Evolutionary conservation across 1,284 basidiomycete genomes (phyloP), one percentile per base, ranked within the genome.

Genomic region (Tilletia walkeri): DNA sequence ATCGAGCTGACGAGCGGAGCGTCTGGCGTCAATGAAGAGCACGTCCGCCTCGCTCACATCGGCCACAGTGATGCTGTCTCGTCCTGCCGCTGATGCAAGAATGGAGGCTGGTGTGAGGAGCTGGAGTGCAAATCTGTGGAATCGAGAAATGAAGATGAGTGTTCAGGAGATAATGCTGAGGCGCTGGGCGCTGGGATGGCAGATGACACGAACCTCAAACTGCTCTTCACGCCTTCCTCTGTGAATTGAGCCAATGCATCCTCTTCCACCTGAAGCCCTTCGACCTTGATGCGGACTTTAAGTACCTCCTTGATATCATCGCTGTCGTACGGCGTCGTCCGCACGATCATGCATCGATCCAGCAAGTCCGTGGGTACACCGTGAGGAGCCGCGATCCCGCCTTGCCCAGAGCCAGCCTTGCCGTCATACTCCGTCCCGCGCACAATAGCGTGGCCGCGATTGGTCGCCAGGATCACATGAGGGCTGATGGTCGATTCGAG

Each of bases 401-500:
- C 89, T 24, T 82, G 82, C 48, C 74, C 3, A 69, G 24, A 14
- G 79, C 76, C 4, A 81, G 65, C 41, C 2, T 75, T 74, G 45
- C 73, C 84, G 67, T 82, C 80, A 68, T 75, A 78, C 71, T 88
- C 87, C 12, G 96, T 97, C 2, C 96, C 95, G 53, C 95, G 89
- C 65, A 99, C 94, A 4, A 93, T 89, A 18, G 92, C 89, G 77
- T 93, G 90, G 3, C 95, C 96, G 41, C 96, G 89, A 84, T 99
- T 99, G 34, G 95, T 96, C 0, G 96, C 96, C 69, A 98, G 88
- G 76, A 99, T 92, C 63, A 99, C 95, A 18, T 96, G 96, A 0
- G 96, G 95, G 16, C 94, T 93, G 90, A 99, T 94, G 18, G 93
- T 91, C 0, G 93, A 94, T 85, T 99, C 95, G 68, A 99, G 88